Conservation (phyloP, 1,139 yeast genomes). For the Meyerozyma carpophila region DNA sequence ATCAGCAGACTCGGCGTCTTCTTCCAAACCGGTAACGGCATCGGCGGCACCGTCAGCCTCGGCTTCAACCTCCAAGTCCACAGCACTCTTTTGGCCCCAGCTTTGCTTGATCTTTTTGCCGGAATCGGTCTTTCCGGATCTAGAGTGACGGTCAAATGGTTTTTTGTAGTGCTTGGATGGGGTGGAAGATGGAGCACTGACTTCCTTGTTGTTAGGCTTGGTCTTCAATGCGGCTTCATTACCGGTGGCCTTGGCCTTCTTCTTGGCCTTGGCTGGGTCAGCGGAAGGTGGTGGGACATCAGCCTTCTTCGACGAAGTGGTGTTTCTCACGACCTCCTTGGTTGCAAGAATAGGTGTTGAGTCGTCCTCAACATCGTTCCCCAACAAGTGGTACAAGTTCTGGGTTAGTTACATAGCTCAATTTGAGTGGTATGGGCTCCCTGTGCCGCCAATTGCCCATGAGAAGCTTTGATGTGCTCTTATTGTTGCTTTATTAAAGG, state of each 20-base stretch:
- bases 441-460: slow-evolving; percentile 7
- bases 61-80: slow-evolving; percentile 54
- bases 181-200: slow-evolving; percentile 53
- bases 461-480: not conserved
- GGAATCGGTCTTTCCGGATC: slow-evolving; percentile 78
- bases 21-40: slow-evolving; percentile 29
- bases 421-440: not conserved
- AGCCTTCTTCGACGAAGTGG: slow-evolving; percentile 81
- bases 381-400: slow-evolving; percentile 48
- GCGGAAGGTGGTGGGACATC: slow-evolving; percentile 84
- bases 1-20: slow-evolving; percentile 30
- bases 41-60: slow-evolving; percentile 62
- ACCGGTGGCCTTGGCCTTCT: slow-evolving; percentile 66
- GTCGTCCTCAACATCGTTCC: slow-evolving; percentile 72
- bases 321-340: slow-evolving; percentile 77
- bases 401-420: slow-evolving; percentile 15
- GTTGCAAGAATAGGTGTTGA: slow-evolving; percentile 49
- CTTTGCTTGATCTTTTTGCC: slow-evolving; percentile 74
- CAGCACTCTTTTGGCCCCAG: slow-evolving; percentile 78
- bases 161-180: slow-evolving; percentile 55
- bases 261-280: slow-evolving; percentile 76
- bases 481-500: not conserved
- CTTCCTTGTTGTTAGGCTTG: slow-evolving; percentile 69
- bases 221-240: slow-evolving; percentile 86
- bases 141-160: slow-evolving; percentile 78